These are phyloP conservation scores for Suillus plorans DNA, from an alignment of 768 basidiomycete genomes.

Conservation along the genomic window DNA sequence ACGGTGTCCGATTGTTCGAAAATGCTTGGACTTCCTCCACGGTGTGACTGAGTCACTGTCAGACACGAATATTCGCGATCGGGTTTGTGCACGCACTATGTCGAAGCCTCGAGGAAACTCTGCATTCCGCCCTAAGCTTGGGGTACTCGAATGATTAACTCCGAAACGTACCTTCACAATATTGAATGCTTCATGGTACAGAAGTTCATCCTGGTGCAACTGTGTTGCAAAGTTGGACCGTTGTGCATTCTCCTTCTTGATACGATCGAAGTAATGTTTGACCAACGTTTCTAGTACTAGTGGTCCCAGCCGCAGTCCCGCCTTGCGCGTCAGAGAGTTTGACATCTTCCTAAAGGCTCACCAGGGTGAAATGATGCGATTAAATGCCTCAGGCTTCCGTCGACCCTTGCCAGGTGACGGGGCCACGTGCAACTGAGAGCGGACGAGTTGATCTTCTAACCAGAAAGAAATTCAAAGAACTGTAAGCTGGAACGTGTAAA, in stretches of 20 bases:
- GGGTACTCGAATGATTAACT: neutral
- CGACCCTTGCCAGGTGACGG: neutral
- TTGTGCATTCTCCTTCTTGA: slow-evolving; percentile 42
- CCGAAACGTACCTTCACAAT: slow-evolving; percentile 60
- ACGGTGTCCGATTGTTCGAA: slow-evolving; percentile 77
- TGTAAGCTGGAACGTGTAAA: neutral
- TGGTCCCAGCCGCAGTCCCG: slow-evolving; percentile 67
- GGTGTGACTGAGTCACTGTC: slow-evolving; percentile 57
- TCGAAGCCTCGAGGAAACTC: slow-evolving; percentile 76
- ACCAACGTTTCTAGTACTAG: slow-evolving; percentile 75
- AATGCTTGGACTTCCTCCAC: slow-evolving; percentile 82
- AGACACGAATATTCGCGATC: neutral
- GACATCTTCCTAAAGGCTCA: slow-evolving; percentile 22
- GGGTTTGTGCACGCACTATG: slow-evolving; percentile 47
- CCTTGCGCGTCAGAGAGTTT: slow-evolving; percentile 62
- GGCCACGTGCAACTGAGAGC: neutral
- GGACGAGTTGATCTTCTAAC: neutral
- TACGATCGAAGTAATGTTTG: slow-evolving; percentile 79
- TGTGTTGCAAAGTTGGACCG: slow-evolving; percentile 43
- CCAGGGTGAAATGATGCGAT: neutral
- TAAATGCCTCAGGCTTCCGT: neutral
- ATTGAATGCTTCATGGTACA: slow-evolving; percentile 80
- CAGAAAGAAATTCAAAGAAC: neutral
- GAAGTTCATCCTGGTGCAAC: slow-evolving; percentile 68
- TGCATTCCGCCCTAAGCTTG: slow-evolving; percentile 23